phyloP scores from a whole-genome alignment of 768 basidiomycete genomes.

The Pleurotus sapidus region DNA sequence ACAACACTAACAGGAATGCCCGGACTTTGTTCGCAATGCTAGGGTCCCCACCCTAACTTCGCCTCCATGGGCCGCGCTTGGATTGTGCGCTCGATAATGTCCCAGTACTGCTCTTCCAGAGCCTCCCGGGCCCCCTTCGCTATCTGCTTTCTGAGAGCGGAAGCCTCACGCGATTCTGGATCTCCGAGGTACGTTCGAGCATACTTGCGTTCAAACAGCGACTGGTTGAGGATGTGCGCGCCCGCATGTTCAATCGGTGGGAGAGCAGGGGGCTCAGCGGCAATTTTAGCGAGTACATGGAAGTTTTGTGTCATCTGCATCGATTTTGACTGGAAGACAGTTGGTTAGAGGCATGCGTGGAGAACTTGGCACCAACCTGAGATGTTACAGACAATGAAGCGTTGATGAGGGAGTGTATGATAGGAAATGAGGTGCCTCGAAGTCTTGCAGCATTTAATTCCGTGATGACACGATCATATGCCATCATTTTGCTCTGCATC shows the following conservation, averaged over 20 bases:
- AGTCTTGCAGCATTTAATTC: conserved; percentile 75
- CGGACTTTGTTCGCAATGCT: conserved; percentile 86
- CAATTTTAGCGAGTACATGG: conserved; percentile 74
- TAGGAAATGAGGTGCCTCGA: conserved; percentile 70
- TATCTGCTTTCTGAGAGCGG: conserved; percentile 66
- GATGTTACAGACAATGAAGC: conserved; percentile 58
- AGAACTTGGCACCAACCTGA: conserved; percentile 43
- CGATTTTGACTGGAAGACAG: conserved; percentile 36
- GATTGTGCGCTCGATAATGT: conserved; percentile 78
- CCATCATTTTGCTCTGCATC: conserved; percentile 96
- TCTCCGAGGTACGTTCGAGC: conserved; percentile 75
- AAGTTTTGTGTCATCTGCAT: conserved; percentile 69
- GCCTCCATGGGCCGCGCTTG: conserved; percentile 83
- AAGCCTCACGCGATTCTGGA: conserved; percentile 62
- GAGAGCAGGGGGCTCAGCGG: conserved; percentile 69
- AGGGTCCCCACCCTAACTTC: conserved; percentile 85
- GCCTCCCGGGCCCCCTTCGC: conserved; percentile 76
- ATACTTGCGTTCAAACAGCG: conserved; percentile 78
- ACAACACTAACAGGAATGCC: conserved; percentile 79
- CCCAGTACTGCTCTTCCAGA: conserved; percentile 88
- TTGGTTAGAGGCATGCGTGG: neutral
- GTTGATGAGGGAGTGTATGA: conserved; percentile 69
- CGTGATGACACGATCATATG: conserved; percentile 80
- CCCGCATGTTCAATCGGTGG: conserved; percentile 77
- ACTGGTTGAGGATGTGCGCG: conserved; percentile 80